Percentiles rank a stretch among this genome's conserved stretches.
Evolutionary conservation across 805 yeast species (phyloP).

Genomic region (Lipomyces sp.): DNA sequence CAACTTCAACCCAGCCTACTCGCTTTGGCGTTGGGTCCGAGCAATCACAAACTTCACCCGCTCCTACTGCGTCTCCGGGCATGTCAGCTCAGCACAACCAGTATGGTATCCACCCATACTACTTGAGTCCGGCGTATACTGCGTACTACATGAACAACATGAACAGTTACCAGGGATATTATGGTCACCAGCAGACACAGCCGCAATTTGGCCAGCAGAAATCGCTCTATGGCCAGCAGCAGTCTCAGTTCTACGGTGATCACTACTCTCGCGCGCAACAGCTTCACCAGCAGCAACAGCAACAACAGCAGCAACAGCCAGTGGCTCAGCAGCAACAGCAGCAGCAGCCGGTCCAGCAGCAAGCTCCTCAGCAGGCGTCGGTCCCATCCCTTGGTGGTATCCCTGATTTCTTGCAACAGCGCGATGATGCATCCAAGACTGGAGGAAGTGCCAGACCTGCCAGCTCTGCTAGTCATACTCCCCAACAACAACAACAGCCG

Average conservation of each 20-base stretch:
- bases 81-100: constrained; percentile 32
- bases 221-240: constrained; percentile 35
- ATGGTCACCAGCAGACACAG: constrained; percentile 37
- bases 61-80: constrained; percentile 35
- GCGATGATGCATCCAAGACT: constrained; percentile 32
- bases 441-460: constrained; percentile 24
- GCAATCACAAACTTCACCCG: constrained; percentile 32
- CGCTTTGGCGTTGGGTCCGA: constrained; percentile 38
- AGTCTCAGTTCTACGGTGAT: constrained; percentile 23
- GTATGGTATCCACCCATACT: constrained; percentile 39
- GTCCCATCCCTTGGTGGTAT: constrained; percentile 36
- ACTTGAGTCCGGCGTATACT: constrained; percentile 36
- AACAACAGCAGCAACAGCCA: constrained; percentile 9
- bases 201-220: constrained; percentile 34
- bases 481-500: constrained; percentile 19
- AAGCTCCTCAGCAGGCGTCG: constrained; percentile 19
- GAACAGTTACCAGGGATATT: constrained; percentile 36
- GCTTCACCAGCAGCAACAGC: constrained; percentile 23
- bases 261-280: constrained; percentile 26
- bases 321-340: constrained; percentile 14
- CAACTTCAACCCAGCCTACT: constrained; percentile 34
- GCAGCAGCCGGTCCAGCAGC: constrained; percentile 24
- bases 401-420: constrained; percentile 37
- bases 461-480: constrained; percentile 28
- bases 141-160: constrained; percentile 38